Evolutionary conservation across 2,329 filamentous ascomycete species (phyloP).

Genomic region (Colletotrichum sp.): DNA sequence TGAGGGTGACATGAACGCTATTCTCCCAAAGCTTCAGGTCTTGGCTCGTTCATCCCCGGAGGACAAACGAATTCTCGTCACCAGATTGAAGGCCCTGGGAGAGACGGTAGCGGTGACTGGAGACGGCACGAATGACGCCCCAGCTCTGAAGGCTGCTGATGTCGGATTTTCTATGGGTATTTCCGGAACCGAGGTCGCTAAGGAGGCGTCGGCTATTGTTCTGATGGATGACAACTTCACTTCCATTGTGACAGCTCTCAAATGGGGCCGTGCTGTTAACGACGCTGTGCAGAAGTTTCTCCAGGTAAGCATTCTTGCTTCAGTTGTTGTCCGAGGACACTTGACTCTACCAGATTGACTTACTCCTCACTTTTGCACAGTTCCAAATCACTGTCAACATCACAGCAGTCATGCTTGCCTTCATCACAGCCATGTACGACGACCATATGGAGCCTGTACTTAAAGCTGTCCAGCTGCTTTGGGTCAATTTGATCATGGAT

Average conservation of each 20-base stretch:
- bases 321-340: constrained; percentile 40
- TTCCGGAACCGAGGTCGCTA: constrained; percentile 70
- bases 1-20: constrained; percentile 54
- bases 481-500: constrained; percentile 76
- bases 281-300: constrained; percentile 73
- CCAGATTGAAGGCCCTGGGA: constrained; percentile 55
- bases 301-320: constrained; percentile 43
- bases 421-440: constrained; percentile 66
- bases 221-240: constrained; percentile 71
- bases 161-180: constrained; percentile 74
- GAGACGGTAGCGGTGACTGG: constrained; percentile 69
- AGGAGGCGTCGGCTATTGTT: constrained; percentile 71
- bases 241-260: constrained; percentile 70
- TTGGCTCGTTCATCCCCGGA: constrained; percentile 65
- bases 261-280: constrained; percentile 72
- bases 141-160: constrained; percentile 69
- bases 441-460: constrained; percentile 62
- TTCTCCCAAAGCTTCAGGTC: constrained; percentile 54
- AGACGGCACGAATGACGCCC: constrained; percentile 71
- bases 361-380: constrained; percentile 29
- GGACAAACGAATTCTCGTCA: constrained; percentile 63
- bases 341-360: neutral
- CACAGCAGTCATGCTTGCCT: constrained; percentile 69
- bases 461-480: constrained; percentile 70
- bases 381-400: constrained; percentile 76